These are phyloP conservation scores for Penicillium waksmanii DNA, from an alignment of 495 filamentous ascomycete genomes.

Conservation along the genomic window DNA sequence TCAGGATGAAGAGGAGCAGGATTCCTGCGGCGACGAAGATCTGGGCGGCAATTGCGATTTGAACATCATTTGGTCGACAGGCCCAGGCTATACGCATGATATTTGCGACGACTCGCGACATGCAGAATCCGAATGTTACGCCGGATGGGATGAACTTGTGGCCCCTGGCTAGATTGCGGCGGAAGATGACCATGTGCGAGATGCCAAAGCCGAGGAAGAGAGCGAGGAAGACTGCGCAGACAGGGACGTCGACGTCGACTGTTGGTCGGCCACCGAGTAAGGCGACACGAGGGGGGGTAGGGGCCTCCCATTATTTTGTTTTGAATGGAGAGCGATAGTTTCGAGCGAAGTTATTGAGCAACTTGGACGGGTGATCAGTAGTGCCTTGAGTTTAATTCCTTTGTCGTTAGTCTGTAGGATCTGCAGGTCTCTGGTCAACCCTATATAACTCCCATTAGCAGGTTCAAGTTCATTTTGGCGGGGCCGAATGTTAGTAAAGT, in stretches of 20 bases:
- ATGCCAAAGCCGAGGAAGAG: slow-evolving; percentile 64
- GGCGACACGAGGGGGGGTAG: slow-evolving; percentile 50
- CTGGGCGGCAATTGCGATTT: slow-evolving; percentile 68
- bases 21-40: slow-evolving; percentile 80
- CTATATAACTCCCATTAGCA: slow-evolving; percentile 4
- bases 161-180: slow-evolving; percentile 55
- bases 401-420: not conserved
- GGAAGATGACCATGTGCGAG: slow-evolving; percentile 68
- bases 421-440: not conserved
- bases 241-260: slow-evolving; percentile 61
- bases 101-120: slow-evolving; percentile 68
- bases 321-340: not conserved
- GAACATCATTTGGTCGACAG: slow-evolving; percentile 44
- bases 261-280: slow-evolving; percentile 63
- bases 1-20: slow-evolving; percentile 77
- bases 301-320: slow-evolving; percentile 30
- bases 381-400: not conserved
- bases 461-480: not conserved
- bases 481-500: not conserved
- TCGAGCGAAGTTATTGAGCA: not conserved
- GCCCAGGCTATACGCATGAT: slow-evolving; percentile 62
- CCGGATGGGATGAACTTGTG: slow-evolving; percentile 75
- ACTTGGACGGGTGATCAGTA: not conserved
- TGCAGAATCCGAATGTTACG: slow-evolving; percentile 78
- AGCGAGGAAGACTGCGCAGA: slow-evolving; percentile 64